Base-by-base conservation (phyloP, 2,329 filamentous ascomycete genomes). In the Tolypocladium capitatum region DNA sequence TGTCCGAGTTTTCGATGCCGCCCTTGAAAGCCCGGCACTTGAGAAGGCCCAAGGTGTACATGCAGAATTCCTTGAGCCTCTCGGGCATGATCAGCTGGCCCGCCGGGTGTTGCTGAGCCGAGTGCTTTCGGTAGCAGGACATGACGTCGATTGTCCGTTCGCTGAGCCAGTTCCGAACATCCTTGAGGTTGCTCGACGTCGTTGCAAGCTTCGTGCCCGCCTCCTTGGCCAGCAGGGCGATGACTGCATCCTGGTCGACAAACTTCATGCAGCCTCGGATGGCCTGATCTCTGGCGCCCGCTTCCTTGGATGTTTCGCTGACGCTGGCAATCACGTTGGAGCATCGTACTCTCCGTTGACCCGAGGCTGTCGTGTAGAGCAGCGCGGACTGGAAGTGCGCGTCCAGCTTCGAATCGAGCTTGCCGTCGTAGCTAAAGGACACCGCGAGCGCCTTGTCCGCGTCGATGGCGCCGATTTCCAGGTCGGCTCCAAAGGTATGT, bases 361-460 rank as follows among this genome's bases (percentile, higher is more conserved):
- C 92, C 45, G 78, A 83, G 4, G 89, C 86, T 5, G 91, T 94
- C 1, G 92, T 98, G 68, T 98, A 98, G 2, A 98, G 76, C 3
- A 98, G 71, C 2, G 92, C 92, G 21, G 86, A 88, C 64, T 98
- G 92, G 75, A 98, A 98, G 68, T 98, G 92, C 8, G 91, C 91
- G 65, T 98, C 92, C 21, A 97, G 76, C 67, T 96, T 96, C 5
- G 88, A 74, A 65, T 98, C 92, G n/a, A 98, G 78, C 68, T 97
- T 97, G 51, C 92, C 92, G 61, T 98, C 92, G 64, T 98, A 94
- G 57, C 80, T 86, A 64, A 98, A 98, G 44, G 88, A 83, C 11
- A 97, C 86, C 3, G 83, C 86, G 54, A 98, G 76, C 10, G 91
- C 88, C 69, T 96, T 96, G 67, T 98, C 92, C 20, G 88, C 83